phyloP scores from a whole-genome alignment of 2,329 filamentous ascomycete genomes.

The Xylariaceae sp. region DNA sequence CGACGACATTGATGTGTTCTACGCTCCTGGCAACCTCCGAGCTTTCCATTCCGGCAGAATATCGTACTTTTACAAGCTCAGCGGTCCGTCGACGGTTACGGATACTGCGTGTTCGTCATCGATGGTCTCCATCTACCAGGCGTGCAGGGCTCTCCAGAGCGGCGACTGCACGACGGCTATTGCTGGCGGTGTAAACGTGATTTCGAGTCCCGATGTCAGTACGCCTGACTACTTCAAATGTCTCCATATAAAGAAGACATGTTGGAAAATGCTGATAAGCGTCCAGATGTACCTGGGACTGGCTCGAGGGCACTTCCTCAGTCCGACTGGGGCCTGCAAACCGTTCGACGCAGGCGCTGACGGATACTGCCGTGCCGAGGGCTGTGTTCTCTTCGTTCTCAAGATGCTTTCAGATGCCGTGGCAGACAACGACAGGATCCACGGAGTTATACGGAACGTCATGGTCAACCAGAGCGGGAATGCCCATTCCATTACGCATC shows the following conservation, averaged over 20 bases:
- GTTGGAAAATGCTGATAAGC: no score
- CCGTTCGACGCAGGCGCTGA: constrained; percentile 9
- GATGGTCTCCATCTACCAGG: constrained; percentile 23
- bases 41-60: constrained; percentile 16
- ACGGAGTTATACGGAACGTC: constrained; percentile 31
- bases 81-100: constrained; percentile 17
- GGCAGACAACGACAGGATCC: constrained; percentile 35
- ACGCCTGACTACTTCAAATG: not conserved
- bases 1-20: constrained; percentile 21
- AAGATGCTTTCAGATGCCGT: constrained; percentile 35
- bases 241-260: no score
- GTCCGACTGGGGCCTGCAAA: constrained; percentile 7
- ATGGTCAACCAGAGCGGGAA: constrained; percentile 35
- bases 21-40: constrained; percentile 15
- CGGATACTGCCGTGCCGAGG: constrained; percentile 10
- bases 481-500: constrained; percentile 32
- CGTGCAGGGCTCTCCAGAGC: constrained; percentile 10
- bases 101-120: constrained; percentile 27
- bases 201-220: constrained; percentile 13
- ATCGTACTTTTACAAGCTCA: constrained; percentile 19
- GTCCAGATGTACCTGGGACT: constrained; percentile 13
- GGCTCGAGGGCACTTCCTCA: constrained; percentile 8
- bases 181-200: constrained; percentile 14
- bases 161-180: constrained; percentile 13
- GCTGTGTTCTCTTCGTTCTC: constrained; percentile 7